Evolutionary conservation across 495 filamentous ascomycete genomes (phyloP), one percentile per base, ranked within the genome.

Genomic region (Podospora comata): DNA sequence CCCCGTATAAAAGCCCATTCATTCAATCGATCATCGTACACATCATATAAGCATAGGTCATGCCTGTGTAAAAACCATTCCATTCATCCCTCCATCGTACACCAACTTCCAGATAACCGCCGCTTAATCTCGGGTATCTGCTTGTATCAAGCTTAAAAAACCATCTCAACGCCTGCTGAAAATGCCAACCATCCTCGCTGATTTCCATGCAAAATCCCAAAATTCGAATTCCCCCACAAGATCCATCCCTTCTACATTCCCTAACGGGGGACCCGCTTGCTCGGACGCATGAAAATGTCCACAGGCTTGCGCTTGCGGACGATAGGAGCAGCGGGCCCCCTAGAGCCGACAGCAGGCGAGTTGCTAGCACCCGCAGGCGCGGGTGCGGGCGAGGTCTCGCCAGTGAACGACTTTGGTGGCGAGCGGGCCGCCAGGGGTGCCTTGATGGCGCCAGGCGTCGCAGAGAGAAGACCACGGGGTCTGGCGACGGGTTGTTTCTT

Each of bases 221-320:
- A 16, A 48, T 16, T 16, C 2, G 6, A 16, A 13, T 3, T 48
- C 15, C 30, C 4, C 30, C 30, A 32, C 30, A 48, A 48, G 0
- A 2, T 11, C 13, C 13, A 11, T 48, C 13, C 39, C 15, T 48
- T 16, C 39, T 48, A 11, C 19, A 5, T 23, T 23, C 3, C n/a
- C 19, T 23, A 63, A 26, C 28, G 66, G 56, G 60, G 65, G 18
- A 48, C 26, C 32, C 32, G 39, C 66, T 69, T 68, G 63, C 72
- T 73, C 2, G 73, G 74, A 27, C 67, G 66, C 76, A 79, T 79
- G 55, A 81, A 81, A 9, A 79, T 57, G 68, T 75, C 73, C 11
- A 73, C 73, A 4, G 71, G 60, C 60, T 78, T 79, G 61, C 76
- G 70, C 9, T 68, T 64, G n/a, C 53, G 28, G 27, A 60, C 20